Evolutionary conservation across 768 basidiomycete genomes (phyloP), one percentile per base, ranked within the genome.

Genomic region (Collybia nuda): DNA sequence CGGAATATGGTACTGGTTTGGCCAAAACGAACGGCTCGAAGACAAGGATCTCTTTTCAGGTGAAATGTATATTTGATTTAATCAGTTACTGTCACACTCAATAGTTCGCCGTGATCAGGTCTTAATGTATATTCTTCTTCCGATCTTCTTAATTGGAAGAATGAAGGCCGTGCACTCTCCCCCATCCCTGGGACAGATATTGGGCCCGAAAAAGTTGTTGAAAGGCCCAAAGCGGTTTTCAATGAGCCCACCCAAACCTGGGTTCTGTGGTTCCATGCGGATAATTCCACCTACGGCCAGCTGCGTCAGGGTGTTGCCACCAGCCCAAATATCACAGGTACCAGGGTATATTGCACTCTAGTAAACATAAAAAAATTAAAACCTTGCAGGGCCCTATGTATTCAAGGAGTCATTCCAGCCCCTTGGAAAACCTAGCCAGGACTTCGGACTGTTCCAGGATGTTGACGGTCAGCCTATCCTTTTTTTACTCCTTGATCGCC

Each of bases 231-330:
- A 44, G 57, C 55, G 2, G 56, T 66, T 6, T 66, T 59, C 42
- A 63, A 58, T 42, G 50, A 53, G 40, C 44, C 50, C 12, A 60
- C 56, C 17, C 50, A 60, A 43, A 50, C 54, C 17, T 66, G 62
- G 63, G 56, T 63, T 21, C 50, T 67, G 8, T 67, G 65, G 65
- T 67, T 64, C 42, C 63, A 67, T 52, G 54, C 63, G 17, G 63
- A 66, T 45, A 61, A 64, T 35, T 58, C 65, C n/a, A 60, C 60
- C 19, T 64, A 63, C 45, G 64, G 62, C 15, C 40, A 59, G 23
- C 49, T 65, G 40, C 55, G 55, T 21, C 66, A 65, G 47, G 63
- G 65, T 21, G 44, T 65, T 17, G 62, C 64, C 0, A 64, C 58
- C 5, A 63, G 62, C 35, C 62, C 62, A 8, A 65, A 64, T 43